Base-by-base conservation (phyloP, 208 protist species). In the Porcisia hertigi region DNA sequence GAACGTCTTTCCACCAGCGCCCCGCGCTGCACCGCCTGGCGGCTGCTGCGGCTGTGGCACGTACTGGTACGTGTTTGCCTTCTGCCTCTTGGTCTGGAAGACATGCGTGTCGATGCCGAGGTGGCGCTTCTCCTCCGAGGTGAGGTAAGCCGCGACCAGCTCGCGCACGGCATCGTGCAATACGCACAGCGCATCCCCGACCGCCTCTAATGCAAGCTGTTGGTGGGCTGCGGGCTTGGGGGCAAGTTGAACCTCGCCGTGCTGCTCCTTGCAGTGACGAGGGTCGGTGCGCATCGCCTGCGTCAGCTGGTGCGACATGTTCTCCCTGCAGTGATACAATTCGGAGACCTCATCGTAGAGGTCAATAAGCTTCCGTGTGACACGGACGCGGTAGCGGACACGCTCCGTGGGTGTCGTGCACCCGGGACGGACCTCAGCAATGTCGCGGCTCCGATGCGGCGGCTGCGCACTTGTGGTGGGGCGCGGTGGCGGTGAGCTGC, bases 121-220 rank as follows among this genome's bases (percentile, higher is more conserved):
- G 75, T 89, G 86, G 39, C 88, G 86, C 79, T 95, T 97, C 66
- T 97, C 93, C 75, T 95, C 90, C 47, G 83, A 84, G 0, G 93
- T 90, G 59, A 94, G 71, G 70, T 89, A 93, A 14, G 75, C 53
- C 2, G 93, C 82, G 8, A 94, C 83, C 52, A 97, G 78, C 73
- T 97, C 90, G 16, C 82, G 69, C 30, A 72, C 73, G 4, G 89
- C 86, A 58, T 85, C 81, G 59, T 85, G 79, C 49, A 94, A 67
- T 45, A 58, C 64, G n/a, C 77, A 67, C 34, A 97, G 52, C 3
- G 77, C 79, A 3, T 69, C 23, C 39, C 83, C 55, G 7, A 92
- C 79, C 1, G 54, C 86, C 43, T 70, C 49, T 11, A 97, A 83
- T 18, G 93, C 91, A n/a, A 71, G 59, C 75, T 86, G 64, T 78